phyloP scores from a whole-genome alignment of 495 filamentous ascomycete genomes.

The Schizothecium vesticola region DNA sequence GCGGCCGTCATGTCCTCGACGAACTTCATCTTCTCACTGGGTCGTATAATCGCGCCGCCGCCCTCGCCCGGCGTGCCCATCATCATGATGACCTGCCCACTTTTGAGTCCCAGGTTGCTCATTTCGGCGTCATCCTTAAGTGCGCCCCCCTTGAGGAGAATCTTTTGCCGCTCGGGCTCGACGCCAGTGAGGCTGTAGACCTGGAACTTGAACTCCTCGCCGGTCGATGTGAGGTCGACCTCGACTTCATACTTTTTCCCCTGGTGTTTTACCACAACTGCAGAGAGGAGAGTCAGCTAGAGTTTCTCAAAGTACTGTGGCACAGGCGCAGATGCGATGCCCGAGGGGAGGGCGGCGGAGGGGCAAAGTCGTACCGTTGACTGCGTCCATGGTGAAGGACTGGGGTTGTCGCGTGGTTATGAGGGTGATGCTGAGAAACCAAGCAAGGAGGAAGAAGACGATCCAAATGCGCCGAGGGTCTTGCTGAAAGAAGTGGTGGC shows the following conservation, averaged over 20 bases:
- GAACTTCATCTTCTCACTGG: conserved; percentile 80
- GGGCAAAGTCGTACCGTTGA: conserved; percentile 20
- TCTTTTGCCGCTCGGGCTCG: conserved; percentile 93
- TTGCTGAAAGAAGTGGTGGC: neutral
- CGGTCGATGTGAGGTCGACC: conserved; percentile 74
- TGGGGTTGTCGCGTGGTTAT: neutral
- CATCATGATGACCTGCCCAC: conserved; percentile 89
- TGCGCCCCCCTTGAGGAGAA: conserved; percentile 86
- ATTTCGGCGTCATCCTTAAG: conserved; percentile 92
- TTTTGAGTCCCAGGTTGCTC: conserved; percentile 75
- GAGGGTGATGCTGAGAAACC: neutral
- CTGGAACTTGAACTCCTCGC: conserved; percentile 92
- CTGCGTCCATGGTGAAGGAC: conserved; percentile 20
- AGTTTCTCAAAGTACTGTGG: neutral
- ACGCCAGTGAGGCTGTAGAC: conserved; percentile 93
- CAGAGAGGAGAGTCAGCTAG: conserved; percentile 9
- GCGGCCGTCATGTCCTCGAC: conserved; percentile 97
- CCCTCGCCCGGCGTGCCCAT: conserved; percentile 79
- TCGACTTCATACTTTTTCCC: conserved; percentile 93
- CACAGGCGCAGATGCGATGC: neutral
- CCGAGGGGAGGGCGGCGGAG: neutral
- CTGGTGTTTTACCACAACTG: conserved; percentile 90
- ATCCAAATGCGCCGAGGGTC: neutral
- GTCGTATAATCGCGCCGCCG: conserved; percentile 58
- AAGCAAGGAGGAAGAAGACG: neutral